phyloP scores from a whole-genome alignment of 768 basidiomycete genomes.

The Sutorius australiensis region DNA sequence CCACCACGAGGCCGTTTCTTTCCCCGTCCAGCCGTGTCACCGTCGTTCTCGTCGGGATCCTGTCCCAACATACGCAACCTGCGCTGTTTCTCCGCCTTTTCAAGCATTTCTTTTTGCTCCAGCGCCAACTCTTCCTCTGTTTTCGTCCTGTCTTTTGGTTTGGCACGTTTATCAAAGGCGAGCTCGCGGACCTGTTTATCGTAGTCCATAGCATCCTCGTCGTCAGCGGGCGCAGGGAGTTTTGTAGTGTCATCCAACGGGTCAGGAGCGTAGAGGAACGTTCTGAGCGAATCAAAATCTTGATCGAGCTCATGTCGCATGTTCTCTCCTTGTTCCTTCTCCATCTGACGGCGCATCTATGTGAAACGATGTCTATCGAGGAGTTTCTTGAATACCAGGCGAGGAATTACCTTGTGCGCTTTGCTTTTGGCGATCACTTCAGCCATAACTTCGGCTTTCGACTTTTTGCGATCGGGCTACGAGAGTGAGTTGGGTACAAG shows the following conservation, averaged over 20 bases:
- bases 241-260: slow-evolving; percentile 37
- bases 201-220: slow-evolving; percentile 58
- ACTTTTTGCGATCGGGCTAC: slow-evolving; percentile 81
- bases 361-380: neutral
- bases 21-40: slow-evolving; percentile 39
- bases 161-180: slow-evolving; percentile 89
- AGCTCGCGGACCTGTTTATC: slow-evolving; percentile 91
- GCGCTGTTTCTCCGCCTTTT: slow-evolving; percentile 79
- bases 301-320: slow-evolving; percentile 86
- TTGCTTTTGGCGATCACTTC: slow-evolving; percentile 98
- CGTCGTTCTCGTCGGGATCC: slow-evolving; percentile 63
- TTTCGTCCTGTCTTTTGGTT: slow-evolving; percentile 92
- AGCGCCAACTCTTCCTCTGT: slow-evolving; percentile 92
- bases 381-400: neutral
- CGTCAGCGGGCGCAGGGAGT: neutral
- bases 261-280: slow-evolving; percentile 61
- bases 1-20: slow-evolving; percentile 60
- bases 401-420: slow-evolving; percentile 70
- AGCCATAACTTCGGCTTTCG: slow-evolving; percentile 95
- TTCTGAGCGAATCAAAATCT: slow-evolving; percentile 77
- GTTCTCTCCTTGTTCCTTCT: slow-evolving; percentile 80
- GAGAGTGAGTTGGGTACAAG: neutral
- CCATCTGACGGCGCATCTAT: slow-evolving; percentile 83
- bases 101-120: slow-evolving; percentile 82
- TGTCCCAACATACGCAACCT: slow-evolving; percentile 83